Percentiles rank a stretch among this genome's conserved stretches.
These are phyloP conservation scores for Scheffersomyces segobiensis DNA, from an alignment of 1,139 yeast species.

Conservation along the genomic window DNA sequence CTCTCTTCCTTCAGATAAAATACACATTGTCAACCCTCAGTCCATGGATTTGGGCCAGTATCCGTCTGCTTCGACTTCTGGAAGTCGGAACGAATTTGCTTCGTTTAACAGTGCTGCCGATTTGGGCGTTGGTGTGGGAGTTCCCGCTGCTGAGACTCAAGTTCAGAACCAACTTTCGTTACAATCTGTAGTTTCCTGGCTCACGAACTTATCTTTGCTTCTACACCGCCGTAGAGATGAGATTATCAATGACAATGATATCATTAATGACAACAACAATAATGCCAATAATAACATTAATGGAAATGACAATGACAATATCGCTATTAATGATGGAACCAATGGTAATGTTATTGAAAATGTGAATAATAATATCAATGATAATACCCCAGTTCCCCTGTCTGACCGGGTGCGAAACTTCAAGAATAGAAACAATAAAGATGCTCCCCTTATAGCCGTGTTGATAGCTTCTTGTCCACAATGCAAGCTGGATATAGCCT, in stretches of 20 bases:
- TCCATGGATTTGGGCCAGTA: neutral
- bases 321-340: neutral
- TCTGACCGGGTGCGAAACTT: neutral
- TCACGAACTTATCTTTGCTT: slow-evolving; percentile 10
- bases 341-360: neutral
- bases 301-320: neutral
- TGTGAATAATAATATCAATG: neutral
- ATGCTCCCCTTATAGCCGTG: slow-evolving; percentile 11
- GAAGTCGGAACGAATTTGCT: slow-evolving; percentile 1
- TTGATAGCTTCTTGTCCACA: slow-evolving; percentile 45
- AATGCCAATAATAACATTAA: neutral
- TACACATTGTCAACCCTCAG: slow-evolving; percentile 24
- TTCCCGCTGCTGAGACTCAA: slow-evolving; percentile 9
- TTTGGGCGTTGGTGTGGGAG: slow-evolving; percentile 15
- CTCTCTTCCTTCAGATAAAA: slow-evolving; percentile 33
- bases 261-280: neutral
- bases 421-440: neutral
- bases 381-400: neutral
- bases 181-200: slow-evolving; percentile 19
- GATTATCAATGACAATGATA: neutral
- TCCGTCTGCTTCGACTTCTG: slow-evolving; percentile 1
- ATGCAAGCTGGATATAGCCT: slow-evolving; percentile 40
- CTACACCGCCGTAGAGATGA: neutral
- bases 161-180: slow-evolving; percentile 21
- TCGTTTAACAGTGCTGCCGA: neutral